These are phyloP conservation scores for Paracorniculantispora psalliotae DNA, from an alignment of 2,329 filamentous ascomycete genomes.

Conservation along the genomic window DNA sequence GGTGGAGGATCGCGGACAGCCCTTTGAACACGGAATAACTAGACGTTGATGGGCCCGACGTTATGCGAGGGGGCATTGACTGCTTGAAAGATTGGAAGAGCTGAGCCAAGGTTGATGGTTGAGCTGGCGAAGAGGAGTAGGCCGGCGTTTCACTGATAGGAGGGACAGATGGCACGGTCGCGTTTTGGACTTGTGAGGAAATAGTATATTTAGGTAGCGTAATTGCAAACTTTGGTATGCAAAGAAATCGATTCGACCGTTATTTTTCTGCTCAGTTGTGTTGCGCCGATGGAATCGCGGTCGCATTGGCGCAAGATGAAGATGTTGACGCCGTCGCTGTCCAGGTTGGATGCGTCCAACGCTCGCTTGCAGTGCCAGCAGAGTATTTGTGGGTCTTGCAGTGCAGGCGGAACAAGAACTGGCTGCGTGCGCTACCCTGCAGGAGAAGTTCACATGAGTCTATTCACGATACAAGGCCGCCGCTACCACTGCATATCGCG, in stretches of 20 bases:
- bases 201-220: not conserved
- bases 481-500: no score
- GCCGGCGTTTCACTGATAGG: not conserved
- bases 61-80: not conserved
- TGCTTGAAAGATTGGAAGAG: not conserved
- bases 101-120: not conserved
- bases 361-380: no score
- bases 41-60: not conserved
- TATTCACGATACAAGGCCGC: no score
- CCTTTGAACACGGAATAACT: no score
- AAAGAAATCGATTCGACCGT: not conserved
- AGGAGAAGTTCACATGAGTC: no score
- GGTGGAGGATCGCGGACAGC: not conserved
- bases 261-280: not conserved
- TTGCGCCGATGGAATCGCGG: not conserved
- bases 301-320: not conserved
- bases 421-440: no score
- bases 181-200: not conserved
- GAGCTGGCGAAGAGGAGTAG: not conserved
- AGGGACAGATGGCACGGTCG: not conserved
- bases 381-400: not conserved
- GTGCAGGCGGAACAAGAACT: no score
- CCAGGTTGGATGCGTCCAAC: not conserved
- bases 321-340: not conserved
- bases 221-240: not conserved